Evolutionary conservation across 352 stramenopile species (phyloP).

Genomic region (Albugo laibachii): DNA sequence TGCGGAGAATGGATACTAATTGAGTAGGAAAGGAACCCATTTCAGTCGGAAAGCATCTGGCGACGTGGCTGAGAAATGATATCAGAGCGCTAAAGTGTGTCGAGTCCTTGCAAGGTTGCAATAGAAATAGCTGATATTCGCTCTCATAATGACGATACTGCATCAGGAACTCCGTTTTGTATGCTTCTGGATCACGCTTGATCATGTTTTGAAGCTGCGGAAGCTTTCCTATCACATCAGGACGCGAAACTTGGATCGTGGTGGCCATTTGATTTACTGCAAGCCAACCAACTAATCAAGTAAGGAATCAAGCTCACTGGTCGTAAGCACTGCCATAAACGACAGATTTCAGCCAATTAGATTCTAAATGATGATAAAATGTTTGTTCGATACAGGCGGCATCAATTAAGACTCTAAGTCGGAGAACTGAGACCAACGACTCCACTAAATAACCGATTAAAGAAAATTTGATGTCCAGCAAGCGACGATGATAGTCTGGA

Average conservation of each 20-base stretch:
- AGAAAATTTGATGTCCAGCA: no score
- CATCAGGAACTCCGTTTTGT: slow-evolving; percentile 95
- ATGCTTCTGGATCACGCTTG: slow-evolving; percentile 92
- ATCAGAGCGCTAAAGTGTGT: slow-evolving; percentile 90
- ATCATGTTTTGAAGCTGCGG: slow-evolving; percentile 97
- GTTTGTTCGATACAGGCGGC: no score
- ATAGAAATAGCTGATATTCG: slow-evolving; percentile 89
- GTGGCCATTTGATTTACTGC: no score
- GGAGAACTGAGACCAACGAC: no score
- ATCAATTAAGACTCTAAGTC: no score
- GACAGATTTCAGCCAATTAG: no score
- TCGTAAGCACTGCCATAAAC: no score
- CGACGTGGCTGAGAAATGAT: slow-evolving; percentile 90
- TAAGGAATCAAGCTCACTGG: no score
- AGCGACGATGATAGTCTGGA: no score
- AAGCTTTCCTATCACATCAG: slow-evolving; percentile 81
- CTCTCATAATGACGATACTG: slow-evolving; percentile 92
- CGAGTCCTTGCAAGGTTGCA: slow-evolving; percentile 83
- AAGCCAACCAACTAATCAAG: no score
- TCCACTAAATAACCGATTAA: no score
- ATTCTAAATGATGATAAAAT: no score
- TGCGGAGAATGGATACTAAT: slow-evolving; percentile 84
- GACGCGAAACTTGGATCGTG: slow-evolving; percentile 50
- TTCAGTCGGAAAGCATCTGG: slow-evolving; percentile 76
- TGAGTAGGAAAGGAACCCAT: slow-evolving; percentile 77